Evolutionary conservation across 345 rosid genomes (phyloP).

Genomic region (Odontarrhena argentea): DNA sequence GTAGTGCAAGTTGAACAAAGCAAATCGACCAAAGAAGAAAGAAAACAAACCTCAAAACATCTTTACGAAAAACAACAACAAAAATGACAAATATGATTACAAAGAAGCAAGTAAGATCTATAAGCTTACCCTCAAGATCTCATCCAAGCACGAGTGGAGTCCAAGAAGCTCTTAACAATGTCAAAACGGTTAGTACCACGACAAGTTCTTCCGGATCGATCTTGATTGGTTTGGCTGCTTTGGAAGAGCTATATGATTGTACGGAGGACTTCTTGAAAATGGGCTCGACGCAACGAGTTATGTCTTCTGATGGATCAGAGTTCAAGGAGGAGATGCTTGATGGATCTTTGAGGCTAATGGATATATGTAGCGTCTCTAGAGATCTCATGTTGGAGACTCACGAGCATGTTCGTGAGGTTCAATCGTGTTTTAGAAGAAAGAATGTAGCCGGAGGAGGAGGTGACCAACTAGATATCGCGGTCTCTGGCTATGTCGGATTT

Average conservation of each 20-base stretch:
- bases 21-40: slow-evolving; percentile 19
- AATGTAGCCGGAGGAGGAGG: slow-evolving; percentile 43
- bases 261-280: slow-evolving; percentile 59
- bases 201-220: slow-evolving; percentile 36
- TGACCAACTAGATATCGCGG: slow-evolving; percentile 30
- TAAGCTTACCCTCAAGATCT: slow-evolving; percentile 65
- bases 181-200: slow-evolving; percentile 36
- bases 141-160: slow-evolving; percentile 51
- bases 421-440: slow-evolving; percentile 62
- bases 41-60: slow-evolving; percentile 17
- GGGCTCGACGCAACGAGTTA: slow-evolving; percentile 55
- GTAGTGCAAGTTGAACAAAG: slow-evolving; percentile 8
- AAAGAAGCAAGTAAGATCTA: slow-evolving; percentile 42
- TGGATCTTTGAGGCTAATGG: slow-evolving; percentile 59
- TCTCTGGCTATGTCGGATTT: slow-evolving; percentile 41
- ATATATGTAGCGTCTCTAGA: slow-evolving; percentile 57
- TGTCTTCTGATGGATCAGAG: slow-evolving; percentile 44
- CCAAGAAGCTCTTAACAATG: slow-evolving; percentile 53
- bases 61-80: slow-evolving; percentile 7
- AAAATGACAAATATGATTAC: slow-evolving; percentile 39
- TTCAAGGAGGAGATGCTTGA: slow-evolving; percentile 59
- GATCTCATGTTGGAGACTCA: slow-evolving; percentile 55
- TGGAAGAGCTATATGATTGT: slow-evolving; percentile 52
- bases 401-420: slow-evolving; percentile 56
- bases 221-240: slow-evolving; percentile 41